Base-by-base conservation (phyloP, 208 protist genomes). In the Leishmania tropica region DNA sequence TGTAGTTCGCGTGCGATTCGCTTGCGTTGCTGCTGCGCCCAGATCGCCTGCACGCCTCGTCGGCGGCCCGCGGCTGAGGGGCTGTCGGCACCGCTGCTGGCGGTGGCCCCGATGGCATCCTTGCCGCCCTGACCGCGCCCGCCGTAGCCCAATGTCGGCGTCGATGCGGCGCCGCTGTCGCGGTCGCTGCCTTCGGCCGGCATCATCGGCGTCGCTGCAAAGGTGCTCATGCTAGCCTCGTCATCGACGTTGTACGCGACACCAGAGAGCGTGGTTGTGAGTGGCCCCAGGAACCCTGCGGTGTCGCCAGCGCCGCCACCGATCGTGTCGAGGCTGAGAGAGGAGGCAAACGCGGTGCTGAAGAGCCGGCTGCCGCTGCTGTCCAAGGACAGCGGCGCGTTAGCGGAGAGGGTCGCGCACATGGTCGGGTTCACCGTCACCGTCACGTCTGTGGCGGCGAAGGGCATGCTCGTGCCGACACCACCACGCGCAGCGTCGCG, bases 181-280 rank as follows among this genome's bases (percentile, higher is more conserved):
- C 15, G 31, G 62, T 47, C 28, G 45, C 15, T 28, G 65, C 28
- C 35, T 31, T 31, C 37, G 51, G 10, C 8, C 24, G 21, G 28
- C 28, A 21, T 40, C 47, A 60, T 5, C 15, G 81, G 78, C 24
- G 60, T 58, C 7, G 51, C 64, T 11, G 47, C 45, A 5, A 80
- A 37, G 40, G 58, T 77, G 28, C 31, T 58, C 6, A 60, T 60
- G 67, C 67, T 83, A 37, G 42, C n/a, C 54, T 86, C 83, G n/a
- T 86, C 83, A 42, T 86, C 83, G 2, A 86, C n/a, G 31, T 83
- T 79, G 78, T 86, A 86, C 28, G 78, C 83, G 13, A 86, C 54
- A 1, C 83, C 83, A 7, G 78, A 71, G 28, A 86, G 75, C 35
- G 82, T 85, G 5, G 78, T 75, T 28, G 83, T 83, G 15, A 83